phyloP scores from a whole-genome alignment of 306 rosid genomes.

The Lagenaria siceraria region DNA sequence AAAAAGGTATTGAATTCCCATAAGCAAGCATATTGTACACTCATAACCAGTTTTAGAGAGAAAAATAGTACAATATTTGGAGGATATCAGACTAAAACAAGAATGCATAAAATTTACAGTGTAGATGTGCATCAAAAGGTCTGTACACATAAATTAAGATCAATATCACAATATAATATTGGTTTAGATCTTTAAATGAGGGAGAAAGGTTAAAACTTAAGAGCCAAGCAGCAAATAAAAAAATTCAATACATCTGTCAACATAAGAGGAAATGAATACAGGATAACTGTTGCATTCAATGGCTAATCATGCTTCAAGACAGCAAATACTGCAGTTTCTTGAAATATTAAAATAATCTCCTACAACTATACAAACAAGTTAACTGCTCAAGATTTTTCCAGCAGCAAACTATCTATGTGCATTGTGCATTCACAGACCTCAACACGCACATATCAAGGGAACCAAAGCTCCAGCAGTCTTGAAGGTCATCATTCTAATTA shows the following conservation, averaged over 20 bases:
- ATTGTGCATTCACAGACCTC: neutral
- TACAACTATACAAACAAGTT: neutral
- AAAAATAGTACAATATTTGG: neutral
- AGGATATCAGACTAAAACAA: neutral
- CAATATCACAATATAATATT: neutral
- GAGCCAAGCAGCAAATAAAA: neutral
- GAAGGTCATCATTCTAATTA: neutral
- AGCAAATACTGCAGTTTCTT: neutral
- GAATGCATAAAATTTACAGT: neutral
- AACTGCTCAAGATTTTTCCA: neutral
- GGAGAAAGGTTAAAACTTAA: neutral
- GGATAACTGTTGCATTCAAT: neutral
- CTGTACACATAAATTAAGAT: neutral
- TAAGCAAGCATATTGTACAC: neutral
- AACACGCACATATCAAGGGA: neutral
- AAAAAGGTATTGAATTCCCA: neutral
- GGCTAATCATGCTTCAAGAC: neutral
- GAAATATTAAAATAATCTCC: neutral
- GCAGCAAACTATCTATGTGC: neutral
- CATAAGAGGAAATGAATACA: neutral
- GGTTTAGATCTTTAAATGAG: neutral
- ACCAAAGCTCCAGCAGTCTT: conserved; percentile 1
- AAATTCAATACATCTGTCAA: neutral
- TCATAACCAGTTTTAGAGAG: neutral
- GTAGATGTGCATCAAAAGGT: neutral